Percentiles rank a stretch among this genome's conserved stretches.
Conservation (phyloP, 2,329 filamentous ascomycete genomes). For the Penicillium sp. region DNA sequence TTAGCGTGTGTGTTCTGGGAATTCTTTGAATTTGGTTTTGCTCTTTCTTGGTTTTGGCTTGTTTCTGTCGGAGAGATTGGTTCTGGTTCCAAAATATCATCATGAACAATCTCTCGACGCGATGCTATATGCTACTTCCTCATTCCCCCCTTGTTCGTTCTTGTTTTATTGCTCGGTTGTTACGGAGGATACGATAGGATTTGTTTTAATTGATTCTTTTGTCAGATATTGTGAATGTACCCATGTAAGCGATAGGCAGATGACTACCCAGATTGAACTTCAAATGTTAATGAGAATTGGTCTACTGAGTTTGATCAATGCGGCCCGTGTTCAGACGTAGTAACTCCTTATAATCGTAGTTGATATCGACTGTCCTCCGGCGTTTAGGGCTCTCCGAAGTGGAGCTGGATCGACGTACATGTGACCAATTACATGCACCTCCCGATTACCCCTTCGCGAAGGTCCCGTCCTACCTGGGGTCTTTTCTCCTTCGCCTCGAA, state of each 20-base stretch:
- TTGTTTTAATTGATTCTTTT: slow-evolving; percentile 6
- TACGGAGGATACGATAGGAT: background rate
- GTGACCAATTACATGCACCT: no score
- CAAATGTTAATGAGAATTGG: background rate
- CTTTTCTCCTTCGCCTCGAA: no score
- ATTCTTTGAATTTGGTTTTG: slow-evolving; percentile 1
- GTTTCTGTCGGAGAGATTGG: slow-evolving; percentile 10
- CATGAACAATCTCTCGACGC: slow-evolving; percentile 15
- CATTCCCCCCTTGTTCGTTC: slow-evolving; percentile 2
- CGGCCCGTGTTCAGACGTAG: no score
- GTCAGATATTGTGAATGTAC: background rate
- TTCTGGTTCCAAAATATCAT: slow-evolving; percentile 19
- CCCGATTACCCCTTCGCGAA: no score
- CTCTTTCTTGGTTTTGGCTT: background rate
- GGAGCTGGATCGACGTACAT: no score
- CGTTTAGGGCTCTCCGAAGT: no score
- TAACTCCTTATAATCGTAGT: no score
- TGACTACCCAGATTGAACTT: background rate
- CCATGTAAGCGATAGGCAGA: background rate
- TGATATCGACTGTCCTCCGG: no score
- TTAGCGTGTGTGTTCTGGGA: slow-evolving; percentile 17
- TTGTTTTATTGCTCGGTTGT: background rate
- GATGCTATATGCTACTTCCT: background rate
- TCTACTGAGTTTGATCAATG: background rate
- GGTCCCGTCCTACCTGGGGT: no score